Evolutionary conservation across 1,284 basidiomycete genomes (phyloP).

Genomic region (Leccinum holopus): DNA sequence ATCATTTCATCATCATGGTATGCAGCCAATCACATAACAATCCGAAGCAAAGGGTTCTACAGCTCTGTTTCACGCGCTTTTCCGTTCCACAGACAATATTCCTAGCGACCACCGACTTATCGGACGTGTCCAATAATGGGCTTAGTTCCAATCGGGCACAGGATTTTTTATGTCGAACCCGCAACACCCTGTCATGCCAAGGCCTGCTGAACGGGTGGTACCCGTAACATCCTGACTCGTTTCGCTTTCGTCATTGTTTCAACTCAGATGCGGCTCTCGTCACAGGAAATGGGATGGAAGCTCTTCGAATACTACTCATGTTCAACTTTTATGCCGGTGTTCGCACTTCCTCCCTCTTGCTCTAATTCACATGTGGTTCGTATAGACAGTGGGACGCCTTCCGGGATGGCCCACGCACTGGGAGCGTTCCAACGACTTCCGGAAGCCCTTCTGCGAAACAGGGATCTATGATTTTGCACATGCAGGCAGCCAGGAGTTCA

Average conservation of each 20-base stretch:
- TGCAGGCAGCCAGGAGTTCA: background rate
- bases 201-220: background rate
- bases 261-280: background rate
- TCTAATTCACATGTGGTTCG: slow-evolving; percentile 11
- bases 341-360: background rate
- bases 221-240: background rate
- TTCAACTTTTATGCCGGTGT: slow-evolving; percentile 3
- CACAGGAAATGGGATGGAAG: background rate
- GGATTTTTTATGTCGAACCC: slow-evolving; percentile 5
- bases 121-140: background rate
- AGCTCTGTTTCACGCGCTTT: slow-evolving; percentile 4
- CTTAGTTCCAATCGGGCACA: background rate
- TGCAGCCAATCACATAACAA: background rate
- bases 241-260: slow-evolving; percentile 7
- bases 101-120: background rate
- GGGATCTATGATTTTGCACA: background rate
- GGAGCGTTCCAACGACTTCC: background rate
- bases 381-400: background rate
- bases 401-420: background rate
- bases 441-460: background rate
- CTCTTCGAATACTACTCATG: background rate
- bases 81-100: background rate
- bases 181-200: background rate
- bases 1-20: background rate
- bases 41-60: background rate